Base-by-base conservation (phyloP, 1,139 yeast species). In the Geotrichum aggregatum region DNA sequence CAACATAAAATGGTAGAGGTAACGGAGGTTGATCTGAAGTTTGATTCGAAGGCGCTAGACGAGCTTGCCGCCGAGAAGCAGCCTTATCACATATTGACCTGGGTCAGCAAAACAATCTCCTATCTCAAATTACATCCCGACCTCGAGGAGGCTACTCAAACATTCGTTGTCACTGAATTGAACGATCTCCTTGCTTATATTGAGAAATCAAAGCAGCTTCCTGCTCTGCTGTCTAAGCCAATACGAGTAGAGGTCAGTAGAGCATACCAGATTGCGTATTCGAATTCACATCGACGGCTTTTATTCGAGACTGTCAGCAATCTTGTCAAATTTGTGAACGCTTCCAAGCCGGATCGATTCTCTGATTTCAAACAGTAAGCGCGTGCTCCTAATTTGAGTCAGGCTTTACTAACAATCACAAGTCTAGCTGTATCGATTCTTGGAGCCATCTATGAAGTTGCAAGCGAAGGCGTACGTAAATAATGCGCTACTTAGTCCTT, bases 301-400 rank as follows among this genome's bases (percentile, higher is more conserved):
- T 42, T 68, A 60, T 54, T 50, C 30, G 71, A 68, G 47, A 60
- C 67, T 6, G 61, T 66, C 36, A 67, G 63, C 52, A 59, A 59
- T 47, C 56, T 65, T 3, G 55, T 66, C 30, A 57, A 54, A 14
- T 58, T 52, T 16, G 28, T 66, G 40, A 62, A 61, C 44, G 54
- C 62, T n/a, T 65, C 65, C 21, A 65, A 62, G 53, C 56, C 63
- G 8, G 70, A 67, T 46, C 66, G 62, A 52, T 59, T 61, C 45
- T 51, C 60, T 5, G 65, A 59, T 38, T 35, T 61, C 24, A 62
- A 63, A 50, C 66, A 63, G 66, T 62, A 56, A 39, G 65, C 61
- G 14, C 3, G 18, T 5, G 11, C 11, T 19, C 22, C 34, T 18
- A 24, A 16, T 18, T 35, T 50, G 36, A n/a, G 18, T 3, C 2